These are phyloP conservation scores for Ceratocystis papillata DNA, from an alignment of 2,329 filamentous ascomycete species.

Conservation along the genomic window DNA sequence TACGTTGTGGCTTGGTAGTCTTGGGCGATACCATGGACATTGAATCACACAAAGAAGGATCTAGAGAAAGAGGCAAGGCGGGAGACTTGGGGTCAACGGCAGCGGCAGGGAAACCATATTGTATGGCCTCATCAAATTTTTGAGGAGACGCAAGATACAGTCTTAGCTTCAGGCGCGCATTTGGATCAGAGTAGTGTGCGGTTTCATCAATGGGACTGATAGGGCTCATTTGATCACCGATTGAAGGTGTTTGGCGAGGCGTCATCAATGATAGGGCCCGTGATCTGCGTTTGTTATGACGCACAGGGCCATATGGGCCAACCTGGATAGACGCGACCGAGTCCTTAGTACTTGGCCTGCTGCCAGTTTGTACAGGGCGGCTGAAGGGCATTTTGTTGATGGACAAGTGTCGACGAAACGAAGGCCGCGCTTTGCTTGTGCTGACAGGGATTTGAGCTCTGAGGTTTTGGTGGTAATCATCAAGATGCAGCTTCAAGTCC, in stretches of 20 bases:
- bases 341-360: constrained; percentile 39
- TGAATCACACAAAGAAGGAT: constrained; percentile 16
- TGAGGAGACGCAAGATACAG: constrained; percentile 80
- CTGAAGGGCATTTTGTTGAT: constrained; percentile 55
- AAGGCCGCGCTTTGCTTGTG: constrained; percentile 42
- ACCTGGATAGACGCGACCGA: constrained; percentile 29
- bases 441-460: constrained; percentile 40
- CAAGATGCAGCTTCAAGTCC: constrained; percentile 54
- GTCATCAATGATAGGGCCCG: constrained; percentile 45
- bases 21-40: constrained; percentile 18
- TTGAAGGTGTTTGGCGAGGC: constrained; percentile 30
- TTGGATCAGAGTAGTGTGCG: constrained; percentile 80
- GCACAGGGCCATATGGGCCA: constrained; percentile 28
- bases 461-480: constrained; percentile 59
- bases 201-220: constrained; percentile 53
- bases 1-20: constrained; percentile 27
- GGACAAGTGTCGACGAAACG: constrained; percentile 61
- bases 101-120: constrained; percentile 76
- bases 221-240: constrained; percentile 23
- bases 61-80: constrained; percentile 21
- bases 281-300: constrained; percentile 42
- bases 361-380: constrained; percentile 42
- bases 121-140: constrained; percentile 89
- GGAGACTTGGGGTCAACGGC: constrained; percentile 25
- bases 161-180: constrained; percentile 74